A percentile compares a stretch with the other conserved stretches of the same genome.
phyloP scores from a whole-genome alignment of 139 green algal genomes.

The Bryopsis sp. region DNA sequence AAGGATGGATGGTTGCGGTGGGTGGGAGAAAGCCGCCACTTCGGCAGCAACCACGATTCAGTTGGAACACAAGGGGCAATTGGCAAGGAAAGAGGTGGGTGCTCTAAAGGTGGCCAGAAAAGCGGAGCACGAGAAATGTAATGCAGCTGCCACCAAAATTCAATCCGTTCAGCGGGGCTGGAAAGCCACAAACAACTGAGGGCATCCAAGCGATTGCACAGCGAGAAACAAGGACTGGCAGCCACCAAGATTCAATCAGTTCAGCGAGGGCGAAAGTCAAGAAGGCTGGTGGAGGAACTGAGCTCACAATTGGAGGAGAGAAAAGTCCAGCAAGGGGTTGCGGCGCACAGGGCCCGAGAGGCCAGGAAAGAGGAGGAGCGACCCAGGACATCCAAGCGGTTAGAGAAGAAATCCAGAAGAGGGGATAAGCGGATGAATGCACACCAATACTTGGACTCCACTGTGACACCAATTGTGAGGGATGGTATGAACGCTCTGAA shows the following conservation, averaged over 20 bases:
- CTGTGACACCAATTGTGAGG: constrained; percentile 43
- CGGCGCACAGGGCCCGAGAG: no score
- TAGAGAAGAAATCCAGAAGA: neutral
- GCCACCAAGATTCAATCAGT: neutral
- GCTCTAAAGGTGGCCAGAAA: neutral
- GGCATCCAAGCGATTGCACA: no score
- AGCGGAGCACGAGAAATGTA: neutral
- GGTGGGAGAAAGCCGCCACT: no score
- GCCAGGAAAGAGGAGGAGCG: no score
- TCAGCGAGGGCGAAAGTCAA: neutral
- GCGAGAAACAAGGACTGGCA: neutral
- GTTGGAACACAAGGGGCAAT: neutral
- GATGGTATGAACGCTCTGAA: constrained; percentile 45
- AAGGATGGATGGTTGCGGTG: no score
- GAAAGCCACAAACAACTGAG: neutral
- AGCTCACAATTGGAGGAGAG: no score
- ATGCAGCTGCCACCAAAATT: neutral
- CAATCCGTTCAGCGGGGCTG: neutral
- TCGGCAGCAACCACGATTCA: no score
- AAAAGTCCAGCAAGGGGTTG: no score
- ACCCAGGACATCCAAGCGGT: no score
- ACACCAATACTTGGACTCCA: constrained; percentile 49
- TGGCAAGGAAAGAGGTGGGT: neutral
- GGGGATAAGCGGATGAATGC: neutral
- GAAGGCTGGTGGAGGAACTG: neutral